Evolutionary conservation across 805 yeast genomes (phyloP).

Genomic region (Maudiozyma barnettii): DNA sequence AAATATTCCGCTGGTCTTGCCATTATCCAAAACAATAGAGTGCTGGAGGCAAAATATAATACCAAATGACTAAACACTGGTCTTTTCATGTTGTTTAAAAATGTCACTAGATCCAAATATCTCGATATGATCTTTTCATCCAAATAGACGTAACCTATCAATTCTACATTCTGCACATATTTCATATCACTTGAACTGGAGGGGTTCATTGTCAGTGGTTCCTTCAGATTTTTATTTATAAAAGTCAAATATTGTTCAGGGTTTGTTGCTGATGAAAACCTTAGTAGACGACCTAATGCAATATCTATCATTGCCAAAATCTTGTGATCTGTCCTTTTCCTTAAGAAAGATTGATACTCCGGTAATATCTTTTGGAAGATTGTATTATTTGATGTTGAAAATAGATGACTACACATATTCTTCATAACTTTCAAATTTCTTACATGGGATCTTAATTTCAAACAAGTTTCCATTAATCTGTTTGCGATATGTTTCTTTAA

Average conservation of each 20-base stretch:
- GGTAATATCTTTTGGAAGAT: conserved; percentile 10
- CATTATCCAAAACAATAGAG: conserved; percentile 41
- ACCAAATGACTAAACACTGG: conserved; percentile 39
- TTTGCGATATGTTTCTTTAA: conserved; percentile 22
- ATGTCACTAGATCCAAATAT: conserved; percentile 33
- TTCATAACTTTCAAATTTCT: conserved; percentile 27
- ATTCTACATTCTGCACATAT: conserved; percentile 31
- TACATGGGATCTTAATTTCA: conserved; percentile 28
- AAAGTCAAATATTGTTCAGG: conserved; percentile 34
- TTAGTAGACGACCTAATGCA: conserved; percentile 27
- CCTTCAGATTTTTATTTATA: conserved; percentile 7
- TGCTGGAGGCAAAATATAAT: conserved; percentile 37
- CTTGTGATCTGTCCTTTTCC: conserved; percentile 7
- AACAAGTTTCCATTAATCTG: conserved; percentile 22
- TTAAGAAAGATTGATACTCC: conserved; percentile 11
- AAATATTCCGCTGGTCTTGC: conserved; percentile 40
- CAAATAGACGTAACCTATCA: conserved; percentile 36
- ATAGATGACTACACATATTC: conserved; percentile 14
- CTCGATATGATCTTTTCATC: conserved; percentile 30
- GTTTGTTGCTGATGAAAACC: conserved; percentile 44
- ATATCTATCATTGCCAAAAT: conserved; percentile 12
- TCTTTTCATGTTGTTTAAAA: conserved; percentile 32
- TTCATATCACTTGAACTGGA: conserved; percentile 1
- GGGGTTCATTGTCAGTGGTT: conserved; percentile 3
- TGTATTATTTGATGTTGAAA: conserved; percentile 6